Percentiles rank a stretch among this genome's conserved stretches.
phyloP scores from a whole-genome alignment of 768 basidiomycete genomes.

The Kwoniella sp. region DNA sequence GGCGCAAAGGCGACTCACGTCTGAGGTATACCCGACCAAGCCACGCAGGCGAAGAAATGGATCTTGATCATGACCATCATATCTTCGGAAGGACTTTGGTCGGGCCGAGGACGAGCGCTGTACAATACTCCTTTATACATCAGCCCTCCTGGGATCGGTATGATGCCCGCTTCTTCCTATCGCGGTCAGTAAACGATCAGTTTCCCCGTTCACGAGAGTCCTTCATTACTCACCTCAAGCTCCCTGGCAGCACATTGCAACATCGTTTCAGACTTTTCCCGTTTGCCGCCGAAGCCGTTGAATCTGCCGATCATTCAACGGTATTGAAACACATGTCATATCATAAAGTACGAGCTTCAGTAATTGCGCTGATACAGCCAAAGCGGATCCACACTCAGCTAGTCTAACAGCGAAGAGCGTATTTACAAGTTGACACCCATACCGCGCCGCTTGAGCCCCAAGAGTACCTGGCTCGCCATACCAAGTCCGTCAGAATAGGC shows the following conservation, averaged over 20 bases:
- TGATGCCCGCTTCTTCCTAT: conserved; percentile 83
- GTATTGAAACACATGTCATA: no score
- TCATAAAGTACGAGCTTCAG: no score
- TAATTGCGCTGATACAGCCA: neutral
- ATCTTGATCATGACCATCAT: conserved; percentile 60
- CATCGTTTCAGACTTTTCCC: conserved; percentile 72
- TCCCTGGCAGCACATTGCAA: conserved; percentile 74
- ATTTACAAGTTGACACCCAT: conserved; percentile 46
- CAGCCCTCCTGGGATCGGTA: conserved; percentile 64
- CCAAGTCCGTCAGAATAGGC: no score
- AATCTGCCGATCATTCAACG: conserved; percentile 60
- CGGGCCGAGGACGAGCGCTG: conserved; percentile 11
- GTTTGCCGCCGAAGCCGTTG: conserved; percentile 89
- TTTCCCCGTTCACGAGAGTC: neutral
- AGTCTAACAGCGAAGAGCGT: neutral
- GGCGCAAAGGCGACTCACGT: conserved; percentile 62
- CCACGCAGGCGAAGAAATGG: conserved; percentile 71
- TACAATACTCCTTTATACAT: conserved; percentile 59
- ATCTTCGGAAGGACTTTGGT: neutral
- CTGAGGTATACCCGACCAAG: conserved; percentile 65
- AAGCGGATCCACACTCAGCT: neutral
- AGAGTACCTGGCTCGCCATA: conserved; percentile 50
- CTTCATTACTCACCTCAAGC: conserved; percentile 52
- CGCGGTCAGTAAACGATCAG: no score
- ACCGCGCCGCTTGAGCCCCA: conserved; percentile 54